Percentiles rank a stretch among this genome's conserved stretches.
Conservation (phyloP, 2,329 filamentous ascomycete species). For the Penicillium palitans region DNA sequence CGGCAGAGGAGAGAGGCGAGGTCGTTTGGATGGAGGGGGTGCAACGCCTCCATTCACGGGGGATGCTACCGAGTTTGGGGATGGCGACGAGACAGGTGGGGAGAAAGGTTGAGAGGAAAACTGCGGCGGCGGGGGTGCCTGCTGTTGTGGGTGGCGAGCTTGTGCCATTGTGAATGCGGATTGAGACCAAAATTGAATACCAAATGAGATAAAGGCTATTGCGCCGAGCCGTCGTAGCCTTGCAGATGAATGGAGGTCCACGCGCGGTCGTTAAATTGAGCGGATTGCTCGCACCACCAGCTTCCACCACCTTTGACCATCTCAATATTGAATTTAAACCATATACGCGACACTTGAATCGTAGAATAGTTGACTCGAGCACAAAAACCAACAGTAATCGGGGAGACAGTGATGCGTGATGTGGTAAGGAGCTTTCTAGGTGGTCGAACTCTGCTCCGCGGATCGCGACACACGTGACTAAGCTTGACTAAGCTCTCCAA, state of each 20-base stretch:
- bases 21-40: slow-evolving; percentile 72
- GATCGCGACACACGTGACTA: slow-evolving; percentile 27
- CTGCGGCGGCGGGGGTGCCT: slow-evolving; percentile 42
- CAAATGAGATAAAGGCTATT: slow-evolving; percentile 22
- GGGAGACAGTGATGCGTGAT: slow-evolving; percentile 14
- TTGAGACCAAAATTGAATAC: slow-evolving; percentile 9
- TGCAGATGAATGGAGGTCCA: slow-evolving; percentile 27
- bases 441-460: slow-evolving; percentile 27
- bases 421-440: slow-evolving; percentile 24
- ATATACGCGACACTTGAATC: slow-evolving; percentile 19
- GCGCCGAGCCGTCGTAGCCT: slow-evolving; percentile 25
- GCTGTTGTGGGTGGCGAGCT: slow-evolving; percentile 46
- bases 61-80: slow-evolving; percentile 57
- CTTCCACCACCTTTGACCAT: slow-evolving; percentile 41
- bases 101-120: slow-evolving; percentile 60
- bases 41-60: slow-evolving; percentile 50
- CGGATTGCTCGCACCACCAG: slow-evolving; percentile 41
- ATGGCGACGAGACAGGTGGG: slow-evolving; percentile 62
- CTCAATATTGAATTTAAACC: slow-evolving; percentile 30
- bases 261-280: slow-evolving; percentile 38
- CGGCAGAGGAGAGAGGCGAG: slow-evolving; percentile 67
- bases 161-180: slow-evolving; percentile 56
- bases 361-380: not conserved
- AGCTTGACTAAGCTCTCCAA: slow-evolving; percentile 12
- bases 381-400: slow-evolving; percentile 5